These are phyloP conservation scores for Coniochaeta sp. DNA, from an alignment of 2,329 filamentous ascomycete genomes.

Conservation along the genomic window DNA sequence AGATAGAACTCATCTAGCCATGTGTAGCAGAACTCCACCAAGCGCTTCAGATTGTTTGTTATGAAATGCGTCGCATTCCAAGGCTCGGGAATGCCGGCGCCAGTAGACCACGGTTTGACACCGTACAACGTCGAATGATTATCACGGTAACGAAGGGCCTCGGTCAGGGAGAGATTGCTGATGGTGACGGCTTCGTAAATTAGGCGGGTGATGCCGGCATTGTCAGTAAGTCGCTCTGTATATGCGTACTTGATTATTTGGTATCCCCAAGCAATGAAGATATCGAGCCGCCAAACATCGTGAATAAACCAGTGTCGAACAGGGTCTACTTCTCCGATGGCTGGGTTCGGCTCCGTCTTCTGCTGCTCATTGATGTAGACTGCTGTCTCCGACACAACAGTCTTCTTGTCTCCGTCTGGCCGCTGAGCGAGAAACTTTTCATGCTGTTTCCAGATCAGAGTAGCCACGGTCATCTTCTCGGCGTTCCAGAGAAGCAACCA, in stretches of 20 bases:
- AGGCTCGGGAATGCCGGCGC: constrained; percentile 67
- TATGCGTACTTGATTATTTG: constrained; percentile 69
- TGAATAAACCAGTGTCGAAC: constrained; percentile 84
- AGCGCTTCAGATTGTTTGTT: constrained; percentile 53
- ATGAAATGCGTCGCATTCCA: constrained; percentile 73
- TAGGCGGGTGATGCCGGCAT: constrained; percentile 44
- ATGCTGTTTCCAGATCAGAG: constrained; percentile 73
- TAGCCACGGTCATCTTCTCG: constrained; percentile 79
- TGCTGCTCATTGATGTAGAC: constrained; percentile 69
- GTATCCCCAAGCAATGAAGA: constrained; percentile 72
- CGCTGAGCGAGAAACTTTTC: constrained; percentile 59
- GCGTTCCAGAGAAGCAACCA: constrained; percentile 86
- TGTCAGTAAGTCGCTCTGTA: constrained; percentile 51
- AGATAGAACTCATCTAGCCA: constrained; percentile 44
- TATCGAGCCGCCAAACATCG: constrained; percentile 64
- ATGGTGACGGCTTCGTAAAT: constrained; percentile 61
- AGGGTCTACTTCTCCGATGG: constrained; percentile 65
- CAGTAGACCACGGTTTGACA: constrained; percentile 53
- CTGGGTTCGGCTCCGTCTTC: constrained; percentile 58
- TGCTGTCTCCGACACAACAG: constrained; percentile 67
- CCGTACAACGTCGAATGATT: constrained; percentile 67
- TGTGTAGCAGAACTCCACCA: constrained; percentile 49
- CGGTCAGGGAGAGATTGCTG: constrained; percentile 62
- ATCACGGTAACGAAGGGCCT: constrained; percentile 63
- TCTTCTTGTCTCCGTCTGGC: constrained; percentile 54